Evolutionary conservation across 2,329 filamentous ascomycete species (phyloP).

Genomic region (Botrytis fabae): DNA sequence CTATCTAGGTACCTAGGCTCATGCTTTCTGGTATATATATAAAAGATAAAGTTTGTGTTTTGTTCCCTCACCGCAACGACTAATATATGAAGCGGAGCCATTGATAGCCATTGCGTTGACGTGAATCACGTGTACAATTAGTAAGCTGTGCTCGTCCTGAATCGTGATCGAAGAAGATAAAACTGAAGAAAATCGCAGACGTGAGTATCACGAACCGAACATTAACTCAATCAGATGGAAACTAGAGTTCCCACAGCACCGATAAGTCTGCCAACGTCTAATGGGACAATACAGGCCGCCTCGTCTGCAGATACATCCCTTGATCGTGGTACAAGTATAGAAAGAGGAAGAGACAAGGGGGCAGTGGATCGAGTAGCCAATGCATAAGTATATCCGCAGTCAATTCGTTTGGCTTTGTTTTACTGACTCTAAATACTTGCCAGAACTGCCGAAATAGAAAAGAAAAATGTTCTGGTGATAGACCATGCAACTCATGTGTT

Average conservation of each 20-base stretch:
- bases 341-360: background rate
- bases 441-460: background rate
- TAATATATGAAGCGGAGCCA: background rate
- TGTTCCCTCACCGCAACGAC: background rate
- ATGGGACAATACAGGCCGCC: background rate
- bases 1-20: background rate
- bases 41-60: background rate
- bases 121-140: background rate
- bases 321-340: background rate
- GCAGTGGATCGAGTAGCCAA: background rate
- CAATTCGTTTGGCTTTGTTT: too few relatives aligned
- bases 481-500: background rate
- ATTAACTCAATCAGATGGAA: background rate
- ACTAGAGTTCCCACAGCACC: background rate
- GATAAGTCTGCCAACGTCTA: background rate
- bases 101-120: background rate
- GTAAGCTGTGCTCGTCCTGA: constrained; percentile 1
- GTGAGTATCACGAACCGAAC: background rate
- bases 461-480: background rate
- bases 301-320: background rate
- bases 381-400: background rate
- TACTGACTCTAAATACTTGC: background rate
- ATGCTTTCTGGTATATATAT: background rate
- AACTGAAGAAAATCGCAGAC: background rate
- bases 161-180: background rate